Base-by-base conservation (phyloP, 2,329 filamentous ascomycete genomes). In the Diplodia seriata region DNA sequence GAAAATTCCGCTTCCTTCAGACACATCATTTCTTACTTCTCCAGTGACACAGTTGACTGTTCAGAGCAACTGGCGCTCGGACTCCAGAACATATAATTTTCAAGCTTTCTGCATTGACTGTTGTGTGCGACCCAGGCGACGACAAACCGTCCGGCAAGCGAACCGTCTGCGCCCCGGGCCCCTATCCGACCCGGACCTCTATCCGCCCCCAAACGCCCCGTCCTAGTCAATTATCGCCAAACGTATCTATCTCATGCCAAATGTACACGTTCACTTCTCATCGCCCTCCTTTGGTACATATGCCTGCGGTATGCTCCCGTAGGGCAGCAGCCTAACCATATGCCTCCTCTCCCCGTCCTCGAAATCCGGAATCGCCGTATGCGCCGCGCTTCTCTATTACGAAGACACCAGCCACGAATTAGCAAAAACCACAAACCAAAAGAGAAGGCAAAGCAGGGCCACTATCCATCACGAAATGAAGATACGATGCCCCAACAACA, bases 311-410 rank as follows among this genome's bases (percentile, higher is more conserved):
- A 63, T 51, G 47, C 59, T 63, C 6, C 59, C 59, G 14, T 63
- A 51, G 4, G 59, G 59, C 43, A 63, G 59, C 47, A 63, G 20
- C 59, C 59, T 51, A 7, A 63, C 59, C 59, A 63, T 51, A 11
- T 63, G 59, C 59, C 59, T 63, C 47, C 59, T 63, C 29, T 31
- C 40, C 1, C 59, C 59, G 12, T 53, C 59, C n/a, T 63, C 59
- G 31, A 63, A 63, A 15, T 63, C 59, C 29, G 43, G 59, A 63
- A 63, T 63, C 59, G 59, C 59, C 43, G 59, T 51, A 63, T 63
- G 59, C 29, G 59, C 59, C 20, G 47, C 59, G 11, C 26, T 63
- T 47, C 59, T 63, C 59, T 63, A 38, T 38, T 11, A 40, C 54
- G 8, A 23, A 36, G 18, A 4, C 9, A 11, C 18, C 7, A 38